Base-by-base conservation (phyloP, 179 eudicot species). In the Silene noctiflora region DNA sequence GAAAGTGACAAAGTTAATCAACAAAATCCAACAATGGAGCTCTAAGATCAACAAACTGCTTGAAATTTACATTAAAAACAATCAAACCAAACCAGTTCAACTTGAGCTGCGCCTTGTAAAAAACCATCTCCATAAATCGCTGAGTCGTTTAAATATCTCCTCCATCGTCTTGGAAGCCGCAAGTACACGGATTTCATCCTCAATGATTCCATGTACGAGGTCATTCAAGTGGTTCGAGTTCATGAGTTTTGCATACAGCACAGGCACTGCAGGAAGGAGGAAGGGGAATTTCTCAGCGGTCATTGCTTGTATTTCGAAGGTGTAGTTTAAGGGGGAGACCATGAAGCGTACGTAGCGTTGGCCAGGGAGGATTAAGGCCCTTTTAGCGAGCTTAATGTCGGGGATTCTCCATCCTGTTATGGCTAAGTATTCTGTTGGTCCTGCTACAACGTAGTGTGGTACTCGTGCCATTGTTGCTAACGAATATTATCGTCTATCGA, bases 81-180 rank as follows among this genome's bases (percentile, higher is more conserved):
- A 77, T 0, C 2, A 83, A 5, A 0, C 86, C 86, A 72, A 83
- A 83, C 71, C 81, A 81, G 13, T 83, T 74, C 53, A 83, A 75
- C 76, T 83, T 84, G 39, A 81, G 4, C 53, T 83, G 86, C 7
- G 80, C 86, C 75, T 81, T 83, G 51, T 72, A 75, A 62, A 80
- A 78, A 3, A 83, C 84, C 24, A 77, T 77, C 61, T 75, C 66
- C 53, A 80, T 78, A 35, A 81, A 84, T 14, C 75, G 77, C 68
- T 83, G 81, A 20, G 84, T 72, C 84, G 84, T 60, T 44, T 75
- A 17, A 83, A 83, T 11, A 83, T 73, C 62, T 83, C 80, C 65
- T 83, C 86, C 84, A 83, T 83, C 0, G 86, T 83, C 86, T 80
- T 83, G 59, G 80, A 46, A 0, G 86, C 86, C 1, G 86, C 86